Percentiles rank a stretch among this genome's conserved stretches.
Evolutionary conservation across 2,329 filamentous ascomycete species (phyloP).

Genomic region (Hypoxylon sp.): DNA sequence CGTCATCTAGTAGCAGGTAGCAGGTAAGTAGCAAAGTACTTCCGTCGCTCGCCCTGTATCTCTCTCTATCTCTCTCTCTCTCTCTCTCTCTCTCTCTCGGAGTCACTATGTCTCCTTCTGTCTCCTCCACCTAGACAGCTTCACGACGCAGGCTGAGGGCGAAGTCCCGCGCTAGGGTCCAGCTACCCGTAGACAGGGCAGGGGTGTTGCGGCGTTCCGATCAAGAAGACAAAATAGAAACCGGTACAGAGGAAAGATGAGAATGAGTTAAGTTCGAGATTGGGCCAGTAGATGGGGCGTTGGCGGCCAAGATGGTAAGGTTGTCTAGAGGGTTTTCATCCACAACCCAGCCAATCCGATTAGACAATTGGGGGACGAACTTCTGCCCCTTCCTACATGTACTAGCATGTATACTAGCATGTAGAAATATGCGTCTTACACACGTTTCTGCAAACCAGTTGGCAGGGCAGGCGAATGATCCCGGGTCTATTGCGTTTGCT

Average conservation of each 20-base stretch:
- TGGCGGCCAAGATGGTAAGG: slow-evolving; percentile 19
- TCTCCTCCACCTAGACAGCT: slow-evolving; percentile 1
- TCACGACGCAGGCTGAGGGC: slow-evolving; percentile 25
- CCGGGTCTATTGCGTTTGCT: slow-evolving; percentile 31
- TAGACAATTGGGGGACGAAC: slow-evolving; percentile 22
- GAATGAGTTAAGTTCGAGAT: slow-evolving; percentile 16
- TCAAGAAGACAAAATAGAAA: slow-evolving; percentile 30
- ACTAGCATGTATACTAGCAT: too few relatives aligned
- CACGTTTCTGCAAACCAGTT: slow-evolving; percentile 23
- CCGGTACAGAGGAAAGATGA: slow-evolving; percentile 25
- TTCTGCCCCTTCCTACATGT: too few relatives aligned
- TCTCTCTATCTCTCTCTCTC: too few relatives aligned
- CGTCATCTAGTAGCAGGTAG: slow-evolving; percentile 24
- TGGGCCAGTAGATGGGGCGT: slow-evolving; percentile 14
- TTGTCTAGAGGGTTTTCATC: slow-evolving; percentile 16
- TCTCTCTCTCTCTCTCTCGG: slow-evolving; percentile 2
- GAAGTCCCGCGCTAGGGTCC: slow-evolving; percentile 26
- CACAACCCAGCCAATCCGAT: slow-evolving; percentile 19
- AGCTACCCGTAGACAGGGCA: slow-evolving; percentile 26
- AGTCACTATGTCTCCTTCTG: too few relatives aligned
- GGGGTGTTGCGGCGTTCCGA: slow-evolving; percentile 32
- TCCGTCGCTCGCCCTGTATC: slow-evolving; percentile 10
- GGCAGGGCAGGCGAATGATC: slow-evolving; percentile 24
- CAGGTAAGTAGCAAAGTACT: too few relatives aligned
- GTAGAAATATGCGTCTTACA: slow-evolving; percentile 34